A percentile compares a stretch with the other conserved stretches of the same genome.
phyloP scores from a whole-genome alignment of 2,329 filamentous ascomycete genomes.

The Talaromyces pinophilus region DNA sequence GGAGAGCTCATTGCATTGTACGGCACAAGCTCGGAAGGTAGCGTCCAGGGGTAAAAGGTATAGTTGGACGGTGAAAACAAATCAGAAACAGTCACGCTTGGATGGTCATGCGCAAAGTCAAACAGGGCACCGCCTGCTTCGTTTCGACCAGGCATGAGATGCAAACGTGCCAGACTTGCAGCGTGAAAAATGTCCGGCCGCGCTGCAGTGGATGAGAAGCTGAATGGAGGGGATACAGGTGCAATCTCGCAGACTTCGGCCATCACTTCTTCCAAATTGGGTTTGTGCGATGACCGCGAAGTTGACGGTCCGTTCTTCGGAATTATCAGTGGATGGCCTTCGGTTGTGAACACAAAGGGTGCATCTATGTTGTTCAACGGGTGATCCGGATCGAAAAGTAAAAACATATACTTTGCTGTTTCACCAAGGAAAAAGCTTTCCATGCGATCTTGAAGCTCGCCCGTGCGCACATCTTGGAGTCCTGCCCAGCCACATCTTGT shows the following conservation, averaged over 20 bases:
- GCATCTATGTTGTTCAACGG: conserved; percentile 84
- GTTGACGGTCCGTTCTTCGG: conserved; percentile 52
- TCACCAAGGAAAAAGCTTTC: conserved; percentile 98
- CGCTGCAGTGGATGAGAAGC: conserved; percentile 76
- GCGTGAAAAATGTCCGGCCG: conserved; percentile 84
- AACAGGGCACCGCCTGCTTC: conserved; percentile 61
- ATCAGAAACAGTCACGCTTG: conserved; percentile 58
- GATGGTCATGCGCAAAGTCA: conserved; percentile 56
- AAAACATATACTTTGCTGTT: conserved; percentile 91
- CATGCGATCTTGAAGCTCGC: conserved; percentile 91
- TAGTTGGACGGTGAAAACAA: conserved; percentile 69
- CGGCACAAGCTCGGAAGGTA: conserved; percentile 74
- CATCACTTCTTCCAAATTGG: conserved; percentile 22
- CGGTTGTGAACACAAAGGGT: conserved; percentile 90
- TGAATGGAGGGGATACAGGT: conserved; percentile 62
- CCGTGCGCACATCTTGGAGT: conserved; percentile 75
- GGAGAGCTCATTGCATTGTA: conserved; percentile 73
- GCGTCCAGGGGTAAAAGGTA: conserved; percentile 89
- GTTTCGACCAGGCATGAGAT: conserved; percentile 64
- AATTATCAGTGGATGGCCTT: conserved; percentile 89
- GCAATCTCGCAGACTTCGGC: conserved; percentile 67
- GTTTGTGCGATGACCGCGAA: conserved; percentile 22
- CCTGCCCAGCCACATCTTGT: conserved; percentile 92
- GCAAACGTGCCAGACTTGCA: conserved; percentile 77
- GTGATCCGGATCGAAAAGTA: conserved; percentile 83